Conservation (phyloP, 148 eudicot species). For the Amaranthus hypochondriacus region DNA sequence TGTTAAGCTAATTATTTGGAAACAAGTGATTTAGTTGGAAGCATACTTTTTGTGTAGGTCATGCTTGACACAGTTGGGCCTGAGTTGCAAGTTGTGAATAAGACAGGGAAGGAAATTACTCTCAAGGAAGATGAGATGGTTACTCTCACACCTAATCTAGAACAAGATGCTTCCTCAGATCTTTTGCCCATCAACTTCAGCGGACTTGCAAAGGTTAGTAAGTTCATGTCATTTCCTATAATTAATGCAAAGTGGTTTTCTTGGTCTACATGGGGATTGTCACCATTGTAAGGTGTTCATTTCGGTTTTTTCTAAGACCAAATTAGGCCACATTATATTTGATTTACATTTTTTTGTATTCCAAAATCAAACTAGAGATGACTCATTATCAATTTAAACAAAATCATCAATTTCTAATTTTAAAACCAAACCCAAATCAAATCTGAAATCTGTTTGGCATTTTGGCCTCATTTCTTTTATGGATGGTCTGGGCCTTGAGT, state of each 20-base stretch:
- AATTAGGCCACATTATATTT: too few species aligned
- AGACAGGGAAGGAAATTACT: slow-evolving; percentile 45
- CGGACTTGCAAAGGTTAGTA: slow-evolving; percentile 64
- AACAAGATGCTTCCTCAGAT: slow-evolving; percentile 60
- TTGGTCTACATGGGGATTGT: not conserved
- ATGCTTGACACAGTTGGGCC: slow-evolving; percentile 90
- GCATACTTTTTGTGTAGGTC: slow-evolving; percentile 34
- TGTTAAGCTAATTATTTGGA: not conserved
- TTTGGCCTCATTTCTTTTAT: too few species aligned
- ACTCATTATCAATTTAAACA: too few species aligned
- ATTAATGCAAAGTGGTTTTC: not conserved
- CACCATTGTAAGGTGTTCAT: not conserved
- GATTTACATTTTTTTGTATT: too few species aligned
- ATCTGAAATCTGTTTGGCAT: too few species aligned
- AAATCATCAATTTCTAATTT: too few species aligned
- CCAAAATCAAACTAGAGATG: too few species aligned
- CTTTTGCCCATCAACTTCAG: slow-evolving; percentile 62
- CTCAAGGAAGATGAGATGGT: slow-evolving; percentile 54
- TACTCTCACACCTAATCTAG: slow-evolving; percentile 59
- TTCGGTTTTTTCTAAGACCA: too few species aligned
- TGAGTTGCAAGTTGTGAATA: slow-evolving; percentile 74
- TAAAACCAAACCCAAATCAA: too few species aligned
- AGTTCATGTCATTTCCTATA: not conserved
- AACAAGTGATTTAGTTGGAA: not conserved
- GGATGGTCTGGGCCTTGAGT: too few species aligned